These are phyloP conservation scores for Phialophora macrospora DNA, from an alignment of 2,329 filamentous ascomycete species.

Conservation along the genomic window DNA sequence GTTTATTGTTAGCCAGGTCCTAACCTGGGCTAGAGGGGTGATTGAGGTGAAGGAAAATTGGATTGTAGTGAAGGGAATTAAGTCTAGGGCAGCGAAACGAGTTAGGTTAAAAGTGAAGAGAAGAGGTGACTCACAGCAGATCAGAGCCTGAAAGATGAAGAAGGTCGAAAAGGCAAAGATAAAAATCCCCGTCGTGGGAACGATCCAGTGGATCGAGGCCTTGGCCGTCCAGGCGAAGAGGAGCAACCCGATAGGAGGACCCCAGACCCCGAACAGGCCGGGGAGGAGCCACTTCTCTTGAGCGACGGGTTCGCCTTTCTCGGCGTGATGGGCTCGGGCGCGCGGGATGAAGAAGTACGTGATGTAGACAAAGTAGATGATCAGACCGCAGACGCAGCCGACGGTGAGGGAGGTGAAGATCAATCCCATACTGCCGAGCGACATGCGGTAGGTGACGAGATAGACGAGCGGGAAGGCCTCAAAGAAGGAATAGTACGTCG, in stretches of 20 bases:
- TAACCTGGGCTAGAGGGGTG: too few relatives aligned
- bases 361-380: conserved; percentile 56
- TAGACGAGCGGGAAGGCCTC: conserved; percentile 71
- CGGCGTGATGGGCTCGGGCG: conserved; percentile 50
- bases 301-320: conserved; percentile 53
- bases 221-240: conserved; percentile 60
- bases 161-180: conserved; percentile 37
- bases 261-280: conserved; percentile 52
- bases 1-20: background rate
- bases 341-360: conserved; percentile 53
- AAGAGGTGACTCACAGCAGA: conserved; percentile 23
- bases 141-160: conserved; percentile 39
- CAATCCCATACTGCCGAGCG: conserved; percentile 61
- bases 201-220: conserved; percentile 54
- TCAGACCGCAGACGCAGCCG: conserved; percentile 59
- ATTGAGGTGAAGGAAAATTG: too few relatives aligned
- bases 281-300: conserved; percentile 59
- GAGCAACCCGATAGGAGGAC: conserved; percentile 28
- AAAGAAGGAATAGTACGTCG: conserved; percentile 60
- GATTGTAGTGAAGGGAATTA: background rate
- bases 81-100: background rate
- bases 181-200: conserved; percentile 32
- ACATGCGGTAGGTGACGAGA: conserved; percentile 63
- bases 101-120: too few relatives aligned
- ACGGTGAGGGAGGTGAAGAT: conserved; percentile 66